Conservation (phyloP, 495 filamentous ascomycete species). For the Beverwykella pulmonaria region DNA sequence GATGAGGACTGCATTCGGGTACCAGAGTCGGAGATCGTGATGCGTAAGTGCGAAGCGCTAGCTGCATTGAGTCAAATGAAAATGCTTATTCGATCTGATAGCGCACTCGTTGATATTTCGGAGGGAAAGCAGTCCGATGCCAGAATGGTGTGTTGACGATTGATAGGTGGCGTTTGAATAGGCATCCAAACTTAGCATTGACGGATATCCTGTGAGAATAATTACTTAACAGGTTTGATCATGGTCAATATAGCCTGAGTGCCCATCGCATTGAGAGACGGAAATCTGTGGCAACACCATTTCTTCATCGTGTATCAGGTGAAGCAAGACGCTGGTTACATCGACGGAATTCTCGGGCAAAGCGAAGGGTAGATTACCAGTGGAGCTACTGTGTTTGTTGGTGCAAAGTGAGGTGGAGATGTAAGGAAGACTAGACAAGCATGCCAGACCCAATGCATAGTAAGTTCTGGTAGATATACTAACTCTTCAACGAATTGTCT, state of each 20-base stretch:
- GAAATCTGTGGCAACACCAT: background rate
- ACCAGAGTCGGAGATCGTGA: background rate
- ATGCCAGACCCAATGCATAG: background rate
- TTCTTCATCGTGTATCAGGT: background rate
- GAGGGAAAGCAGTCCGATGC: background rate
- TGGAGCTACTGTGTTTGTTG: background rate
- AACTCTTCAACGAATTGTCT: too few relatives aligned
- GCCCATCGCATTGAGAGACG: background rate
- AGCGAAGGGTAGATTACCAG: background rate
- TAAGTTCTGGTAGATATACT: too few relatives aligned
- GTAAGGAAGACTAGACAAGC: background rate
- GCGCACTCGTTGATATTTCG: background rate
- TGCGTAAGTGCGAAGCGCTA: background rate
- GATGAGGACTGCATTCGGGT: background rate
- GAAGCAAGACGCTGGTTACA: background rate
- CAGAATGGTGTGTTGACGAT: background rate
- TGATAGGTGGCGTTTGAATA: background rate
- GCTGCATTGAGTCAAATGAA: background rate
- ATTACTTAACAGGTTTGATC: background rate
- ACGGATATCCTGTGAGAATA: background rate
- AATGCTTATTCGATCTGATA: background rate
- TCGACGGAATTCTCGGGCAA: too few relatives aligned
- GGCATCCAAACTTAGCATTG: conserved; percentile 18
- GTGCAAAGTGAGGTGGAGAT: background rate
- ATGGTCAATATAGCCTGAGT: conserved; percentile 16